Conservation (phyloP, 306 rosid genomes). For the Rosa chinensis region DNA sequence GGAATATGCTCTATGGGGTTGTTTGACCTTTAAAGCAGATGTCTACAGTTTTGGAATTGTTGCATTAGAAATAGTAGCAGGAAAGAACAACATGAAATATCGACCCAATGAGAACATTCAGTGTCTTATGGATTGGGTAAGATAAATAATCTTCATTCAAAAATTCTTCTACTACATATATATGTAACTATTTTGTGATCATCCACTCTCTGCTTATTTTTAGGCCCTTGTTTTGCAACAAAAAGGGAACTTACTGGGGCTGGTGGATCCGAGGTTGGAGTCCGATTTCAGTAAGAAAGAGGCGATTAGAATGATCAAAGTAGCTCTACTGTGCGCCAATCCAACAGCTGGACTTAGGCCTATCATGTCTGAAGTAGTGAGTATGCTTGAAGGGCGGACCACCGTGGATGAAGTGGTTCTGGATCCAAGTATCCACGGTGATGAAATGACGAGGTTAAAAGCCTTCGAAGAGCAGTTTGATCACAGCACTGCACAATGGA, state of each 20-base stretch:
- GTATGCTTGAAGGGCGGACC: conserved; percentile 24
- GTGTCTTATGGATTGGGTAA: conserved; percentile 56
- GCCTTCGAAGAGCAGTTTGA: conserved; percentile 4
- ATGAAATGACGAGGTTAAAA: not conserved
- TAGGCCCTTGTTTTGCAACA: conserved; percentile 25
- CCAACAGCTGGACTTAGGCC: conserved; percentile 27
- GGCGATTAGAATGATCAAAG: conserved; percentile 13
- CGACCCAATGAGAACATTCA: conserved; percentile 48
- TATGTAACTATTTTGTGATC: not conserved
- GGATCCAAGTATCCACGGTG: conserved; percentile 9
- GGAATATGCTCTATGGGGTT: conserved; percentile 24
- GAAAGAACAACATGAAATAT: conserved; percentile 30
- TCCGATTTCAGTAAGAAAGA: conserved; percentile 10
- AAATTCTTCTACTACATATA: not conserved
- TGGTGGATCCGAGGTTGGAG: conserved; percentile 19
- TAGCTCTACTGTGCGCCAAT: conserved; percentile 25
- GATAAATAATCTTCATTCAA: conserved; percentile 5
- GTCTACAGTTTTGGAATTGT: conserved; percentile 26
- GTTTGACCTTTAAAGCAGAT: conserved; percentile 21
- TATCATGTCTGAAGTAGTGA: conserved; percentile 20
- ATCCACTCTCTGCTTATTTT: not conserved
- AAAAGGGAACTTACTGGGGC: not conserved
- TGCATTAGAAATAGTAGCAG: conserved; percentile 14
- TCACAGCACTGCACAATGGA: not conserved
- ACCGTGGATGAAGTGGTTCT: not conserved